Percentiles rank a stretch among this genome's conserved stretches.
These are phyloP conservation scores for Oemleria cerasiformis DNA, from an alignment of 306 rosid species.

Conservation along the genomic window DNA sequence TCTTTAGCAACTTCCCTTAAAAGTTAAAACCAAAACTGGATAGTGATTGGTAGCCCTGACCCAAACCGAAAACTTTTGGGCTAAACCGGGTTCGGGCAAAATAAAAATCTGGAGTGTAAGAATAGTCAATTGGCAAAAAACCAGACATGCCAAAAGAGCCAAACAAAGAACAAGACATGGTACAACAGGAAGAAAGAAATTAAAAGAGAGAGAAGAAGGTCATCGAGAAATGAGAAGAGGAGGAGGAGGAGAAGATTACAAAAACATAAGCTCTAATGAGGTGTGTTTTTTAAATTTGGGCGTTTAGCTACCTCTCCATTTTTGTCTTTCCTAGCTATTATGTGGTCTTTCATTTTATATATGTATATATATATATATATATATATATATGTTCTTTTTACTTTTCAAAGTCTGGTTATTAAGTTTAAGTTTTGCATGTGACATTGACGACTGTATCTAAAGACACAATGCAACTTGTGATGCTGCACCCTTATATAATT, in stretches of 20 bases:
- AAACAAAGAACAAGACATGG: background rate
- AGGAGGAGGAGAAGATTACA: background rate
- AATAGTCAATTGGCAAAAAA: background rate
- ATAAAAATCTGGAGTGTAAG: background rate
- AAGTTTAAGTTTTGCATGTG: constrained; percentile 4
- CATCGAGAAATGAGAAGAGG: constrained; percentile 6
- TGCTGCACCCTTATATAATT: background rate
- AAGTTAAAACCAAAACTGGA: too few species aligned
- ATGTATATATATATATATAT: too few species aligned
- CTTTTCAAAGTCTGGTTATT: background rate
- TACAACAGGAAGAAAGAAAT: background rate
- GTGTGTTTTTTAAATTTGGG: background rate
- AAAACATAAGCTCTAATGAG: background rate
- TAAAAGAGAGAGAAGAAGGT: background rate
- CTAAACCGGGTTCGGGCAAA: background rate
- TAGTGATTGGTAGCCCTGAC: too few species aligned
- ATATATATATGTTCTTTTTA: background rate
- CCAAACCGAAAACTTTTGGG: background rate
- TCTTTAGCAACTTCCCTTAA: too few species aligned
- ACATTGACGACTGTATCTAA: background rate
- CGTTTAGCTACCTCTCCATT: background rate
- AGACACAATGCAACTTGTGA: background rate
- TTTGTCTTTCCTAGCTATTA: background rate
- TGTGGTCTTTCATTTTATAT: background rate
- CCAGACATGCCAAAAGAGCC: background rate